Base-by-base conservation (phyloP, 1,284 basidiomycete genomes). In the Kalmanozyma brasiliensis region DNA sequence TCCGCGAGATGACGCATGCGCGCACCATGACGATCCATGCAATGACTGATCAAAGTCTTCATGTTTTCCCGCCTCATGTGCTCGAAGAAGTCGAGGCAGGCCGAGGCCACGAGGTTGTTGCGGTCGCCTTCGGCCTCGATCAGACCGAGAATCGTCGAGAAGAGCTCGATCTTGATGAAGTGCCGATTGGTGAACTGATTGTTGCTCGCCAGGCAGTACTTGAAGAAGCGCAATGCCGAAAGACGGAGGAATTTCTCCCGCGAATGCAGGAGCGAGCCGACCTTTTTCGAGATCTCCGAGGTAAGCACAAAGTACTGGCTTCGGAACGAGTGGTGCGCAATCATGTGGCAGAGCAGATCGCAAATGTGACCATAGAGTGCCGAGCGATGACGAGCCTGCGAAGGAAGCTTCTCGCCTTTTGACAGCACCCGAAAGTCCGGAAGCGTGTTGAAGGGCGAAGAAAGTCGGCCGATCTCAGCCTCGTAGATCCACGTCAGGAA, bases 11-110 rank as follows among this genome's bases (percentile, higher is more conserved):
- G 85, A 36, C 87, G 87, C 56, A 98, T 85, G 38, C 87, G 85
- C 0, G 86, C 84, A 58, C 89, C 89, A 74, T 94, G 88, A 62
- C 86, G 86, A 16, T 89, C 89, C 89, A 96, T 92, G 74, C 94
- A 89, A 78, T 92, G 88, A 66, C 87, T 86, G 79, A 97, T 91
- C 63, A 94, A 83, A 2, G 91, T 88, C 83, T 91, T 94, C 78
- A 92, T 85, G 79, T 94, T 94, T 40, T 69, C 70, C 35, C 56
- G 85, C 87, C 88, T 59, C 91, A 98, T 91, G 69, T 88, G 86
- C 76, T 98, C 95, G 77, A 98, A 93, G 66, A 93, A 91, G 80
- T 98, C 95, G 78, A 96, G 89, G 84, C 93, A 97, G 17, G 94
- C 92, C 68, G 93, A 94, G 76, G 90, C 91, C 41, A 98, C 85